Evolutionary conservation across 805 yeast genomes (phyloP).

Genomic region (Lipomyces yamanashiensis): DNA sequence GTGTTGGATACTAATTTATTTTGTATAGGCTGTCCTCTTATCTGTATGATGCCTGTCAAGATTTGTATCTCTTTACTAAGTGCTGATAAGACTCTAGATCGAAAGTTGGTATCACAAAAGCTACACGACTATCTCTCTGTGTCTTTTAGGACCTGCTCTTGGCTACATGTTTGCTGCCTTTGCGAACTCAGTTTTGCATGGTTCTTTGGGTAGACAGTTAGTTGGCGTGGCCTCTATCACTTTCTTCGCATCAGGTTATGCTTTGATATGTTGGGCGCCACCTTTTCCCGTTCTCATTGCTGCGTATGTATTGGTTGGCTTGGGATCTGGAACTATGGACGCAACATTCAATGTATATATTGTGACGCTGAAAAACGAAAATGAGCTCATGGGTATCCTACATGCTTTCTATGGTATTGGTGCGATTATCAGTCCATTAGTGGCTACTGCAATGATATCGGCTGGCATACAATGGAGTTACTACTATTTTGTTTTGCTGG

Average conservation of each 20-base stretch:
- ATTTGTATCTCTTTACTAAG: background rate
- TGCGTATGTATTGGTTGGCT: constrained; percentile 60
- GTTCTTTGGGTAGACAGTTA: constrained; percentile 49
- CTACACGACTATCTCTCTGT: constrained; percentile 59
- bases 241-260: constrained; percentile 50
- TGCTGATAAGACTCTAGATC: constrained; percentile 43
- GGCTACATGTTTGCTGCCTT: constrained; percentile 61
- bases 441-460: constrained; percentile 62
- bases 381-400: constrained; percentile 62
- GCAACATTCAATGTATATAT: constrained; percentile 61
- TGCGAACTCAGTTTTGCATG: constrained; percentile 52
- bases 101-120: constrained; percentile 54
- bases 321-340: constrained; percentile 56
- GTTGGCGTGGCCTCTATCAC: constrained; percentile 49
- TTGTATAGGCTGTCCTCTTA: constrained; percentile 7
- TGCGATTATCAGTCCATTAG: constrained; percentile 71
- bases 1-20: background rate
- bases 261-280: constrained; percentile 55
- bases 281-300: constrained; percentile 56
- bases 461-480: constrained; percentile 59
- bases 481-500: constrained; percentile 56
- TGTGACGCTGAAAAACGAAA: constrained; percentile 56
- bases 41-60: background rate
- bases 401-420: constrained; percentile 80
- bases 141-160: constrained; percentile 61